Base-by-base conservation (phyloP, 208 protist genomes). In the Phytomonas sp. region DNA sequence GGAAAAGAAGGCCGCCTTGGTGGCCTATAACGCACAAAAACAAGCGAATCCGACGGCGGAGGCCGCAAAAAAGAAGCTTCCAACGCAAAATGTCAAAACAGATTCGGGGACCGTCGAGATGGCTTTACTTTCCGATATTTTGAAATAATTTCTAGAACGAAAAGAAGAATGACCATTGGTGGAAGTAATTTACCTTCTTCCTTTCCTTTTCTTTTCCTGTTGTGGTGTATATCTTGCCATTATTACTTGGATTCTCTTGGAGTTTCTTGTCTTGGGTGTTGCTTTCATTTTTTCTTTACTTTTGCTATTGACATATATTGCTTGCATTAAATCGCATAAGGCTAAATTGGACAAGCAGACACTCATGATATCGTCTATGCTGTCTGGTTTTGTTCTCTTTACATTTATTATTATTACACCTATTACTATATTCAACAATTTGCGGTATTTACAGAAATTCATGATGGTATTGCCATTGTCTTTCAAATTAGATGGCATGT, bases 1-100 rank as follows among this genome's bases (percentile, higher is more conserved):
- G 29, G 82, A 85, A 63, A 93, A 91, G 75, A 77, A 79, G 73
- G 68, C 71, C 23, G 89, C 89, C 71, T 77, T 79, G 29, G 68
- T 69, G 30, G 81, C 76, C 14, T 79, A 81, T 12, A 45, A 81
- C 66, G 73, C 70, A 29, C 75, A 77, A 32, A 78, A 77, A n/a
- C 86, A 86, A 40, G 73, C 78, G 2, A 82, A 88, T 32, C 69
- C 62, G 7, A 73, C 72, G 4, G 75, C 82, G 4, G 70, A 70
- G 4, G 70, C 71, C 4, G 61, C 52, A n/a, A 78, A 75, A 49
- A 74, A 77, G 23, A 66, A 60, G 26, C 63, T 19, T 5, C 71
- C 62, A 37, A 66, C 59, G 59, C 29, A 60, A 32, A 71, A 26
- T 14, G 71, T 69, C 5, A 80, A 67, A 26, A 33, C 45, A 14